Evolutionary conservation across 139 green algal species (phyloP).

Genomic region (Chlorella sp.): DNA sequence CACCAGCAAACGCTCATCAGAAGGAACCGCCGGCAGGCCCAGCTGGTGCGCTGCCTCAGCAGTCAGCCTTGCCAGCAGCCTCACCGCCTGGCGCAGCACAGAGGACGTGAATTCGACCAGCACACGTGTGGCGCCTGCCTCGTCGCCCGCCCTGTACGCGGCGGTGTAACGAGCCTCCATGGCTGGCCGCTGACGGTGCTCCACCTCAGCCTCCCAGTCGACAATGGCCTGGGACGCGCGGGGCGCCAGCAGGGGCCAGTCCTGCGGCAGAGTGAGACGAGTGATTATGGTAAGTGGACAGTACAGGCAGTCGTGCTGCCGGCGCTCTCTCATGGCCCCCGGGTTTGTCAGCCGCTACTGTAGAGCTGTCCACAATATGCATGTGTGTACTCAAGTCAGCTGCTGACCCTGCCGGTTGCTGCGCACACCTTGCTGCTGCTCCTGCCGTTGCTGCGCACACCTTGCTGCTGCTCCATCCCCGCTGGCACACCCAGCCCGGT

Average conservation of each 20-base stretch:
- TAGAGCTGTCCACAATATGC: not conserved
- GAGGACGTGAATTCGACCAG: not conserved
- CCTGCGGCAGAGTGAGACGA: not conserved
- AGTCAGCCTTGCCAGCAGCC: constrained; percentile 11
- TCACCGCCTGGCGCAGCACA: not conserved
- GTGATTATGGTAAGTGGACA: not conserved
- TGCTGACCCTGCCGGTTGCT: not conserved
- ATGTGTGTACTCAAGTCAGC: not conserved
- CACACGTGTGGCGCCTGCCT: not conserved
- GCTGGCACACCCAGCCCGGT: too few relatives aligned
- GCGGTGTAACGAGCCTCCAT: constrained; percentile 6
- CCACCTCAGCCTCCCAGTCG: not conserved
- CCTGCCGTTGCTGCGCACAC: not conserved
- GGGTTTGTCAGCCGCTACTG: too few relatives aligned
- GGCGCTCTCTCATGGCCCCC: too few relatives aligned
- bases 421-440: not conserved
- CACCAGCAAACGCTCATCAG: not conserved
- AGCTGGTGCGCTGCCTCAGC: not conserved
- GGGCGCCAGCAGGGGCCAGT: constrained; percentile 13
- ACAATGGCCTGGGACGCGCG: not conserved
- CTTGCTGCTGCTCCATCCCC: too few relatives aligned
- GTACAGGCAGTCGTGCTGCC: not conserved
- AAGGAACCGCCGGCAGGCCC: constrained; percentile 15
- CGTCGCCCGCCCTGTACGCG: not conserved
- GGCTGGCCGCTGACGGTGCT: not conserved